Conservation (phyloP, 352 stramenopile species). For the Pythium aphanidermatum region DNA sequence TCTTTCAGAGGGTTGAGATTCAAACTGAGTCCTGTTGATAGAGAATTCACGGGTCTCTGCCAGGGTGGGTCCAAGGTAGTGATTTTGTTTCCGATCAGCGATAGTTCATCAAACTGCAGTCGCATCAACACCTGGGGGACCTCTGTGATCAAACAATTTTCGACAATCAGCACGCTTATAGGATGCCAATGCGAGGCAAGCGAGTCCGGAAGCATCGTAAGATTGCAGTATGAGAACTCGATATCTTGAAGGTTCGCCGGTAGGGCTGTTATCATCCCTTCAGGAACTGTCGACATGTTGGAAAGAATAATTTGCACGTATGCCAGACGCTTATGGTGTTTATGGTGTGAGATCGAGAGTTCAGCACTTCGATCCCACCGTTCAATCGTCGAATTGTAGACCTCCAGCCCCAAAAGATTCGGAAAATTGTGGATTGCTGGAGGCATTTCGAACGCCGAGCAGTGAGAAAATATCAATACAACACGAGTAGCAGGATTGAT, state of each 20-base stretch:
- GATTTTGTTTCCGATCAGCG: conserved; percentile 11
- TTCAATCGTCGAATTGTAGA: conserved; percentile 27
- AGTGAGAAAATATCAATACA: conserved; percentile 26
- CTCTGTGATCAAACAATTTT: background rate
- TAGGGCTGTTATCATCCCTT: background rate
- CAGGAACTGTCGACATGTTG: conserved; percentile 2
- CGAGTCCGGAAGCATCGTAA: background rate
- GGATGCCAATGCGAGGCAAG: conserved; percentile 2
- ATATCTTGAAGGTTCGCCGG: conserved; percentile 4
- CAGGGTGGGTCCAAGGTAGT: background rate
- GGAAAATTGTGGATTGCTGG: conserved; percentile 7
- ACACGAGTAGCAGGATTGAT: conserved; percentile 10
- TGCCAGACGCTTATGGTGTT: background rate
- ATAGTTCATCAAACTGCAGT: conserved; percentile 3
- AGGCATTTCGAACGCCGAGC: conserved; percentile 14
- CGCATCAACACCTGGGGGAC: background rate
- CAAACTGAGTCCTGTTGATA: background rate
- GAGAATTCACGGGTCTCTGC: background rate
- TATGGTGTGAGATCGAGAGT: background rate
- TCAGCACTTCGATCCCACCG: conserved; percentile 14
- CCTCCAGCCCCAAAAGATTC: conserved; percentile 23
- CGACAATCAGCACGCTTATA: conserved; percentile 5
- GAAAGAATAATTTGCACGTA: conserved; percentile 1
- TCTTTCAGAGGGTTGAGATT: background rate
- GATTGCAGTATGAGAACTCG: conserved; percentile 6